Evolutionary conservation across 2,329 filamentous ascomycete species (phyloP), one percentile per base, ranked within the genome.

Genomic region (Diaporthe australafricana): DNA sequence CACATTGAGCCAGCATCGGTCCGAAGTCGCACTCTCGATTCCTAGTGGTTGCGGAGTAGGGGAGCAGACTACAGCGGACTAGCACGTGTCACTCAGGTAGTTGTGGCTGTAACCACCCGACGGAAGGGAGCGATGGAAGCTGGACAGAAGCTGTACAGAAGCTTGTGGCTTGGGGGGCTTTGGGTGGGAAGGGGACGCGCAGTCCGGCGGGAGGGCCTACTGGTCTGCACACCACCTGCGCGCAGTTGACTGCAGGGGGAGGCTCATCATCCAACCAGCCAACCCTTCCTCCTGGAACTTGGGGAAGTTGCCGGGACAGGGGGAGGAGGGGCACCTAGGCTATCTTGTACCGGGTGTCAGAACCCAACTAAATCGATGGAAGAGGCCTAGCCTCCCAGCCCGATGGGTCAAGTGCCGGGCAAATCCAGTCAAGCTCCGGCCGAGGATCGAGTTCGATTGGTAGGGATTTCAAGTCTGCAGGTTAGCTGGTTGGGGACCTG

Each of bases 391-490:
- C 27, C 42, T 48, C 27, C 60, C 60, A 30, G 60, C n/a, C 4
- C 2, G 14, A 38, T 48, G 60, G 60, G 60, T 63, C 60, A 63
- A 63, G 60, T 63, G 60, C 60, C 60, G 60, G 42, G 42, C 60
- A 63, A 63, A 63, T 63, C 60, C 60, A 63, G 60, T 35, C 42
- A 63, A 48, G 60, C 60, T 63, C 60, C 60, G 32, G 35, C 5
- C 57, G 48, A 63, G 57, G 25, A 35, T 63, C 48, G 40, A 27
- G 16, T 62, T 25, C 27, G 5, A 35, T 22, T 32, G 57, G 27
- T 17, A 48, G 57, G 40, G 22, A 32, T 35, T 35, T 35, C n/a
- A n/a, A n/a, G n/a, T n/a, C n/a, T n/a, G n/a, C n/a, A n/a, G 32
- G 32, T 35, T 35, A 35, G 32, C 32, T 35, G 11, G 14, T 40